Evolutionary conservation across 768 basidiomycete genomes (phyloP).

Genomic region (Pleurotus platypus): DNA sequence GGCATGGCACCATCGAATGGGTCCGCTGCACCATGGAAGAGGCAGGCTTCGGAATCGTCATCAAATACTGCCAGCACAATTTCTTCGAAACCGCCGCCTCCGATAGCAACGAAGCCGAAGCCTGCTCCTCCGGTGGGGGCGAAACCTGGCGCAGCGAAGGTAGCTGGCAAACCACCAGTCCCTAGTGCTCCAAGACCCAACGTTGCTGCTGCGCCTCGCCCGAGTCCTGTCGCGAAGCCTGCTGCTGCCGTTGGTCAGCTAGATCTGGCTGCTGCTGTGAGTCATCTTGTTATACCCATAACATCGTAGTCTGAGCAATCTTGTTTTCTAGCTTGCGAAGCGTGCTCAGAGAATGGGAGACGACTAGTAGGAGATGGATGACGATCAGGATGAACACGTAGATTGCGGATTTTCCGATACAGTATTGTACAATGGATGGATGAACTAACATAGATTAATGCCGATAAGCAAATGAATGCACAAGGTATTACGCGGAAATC

Average conservation of each 20-base stretch:
- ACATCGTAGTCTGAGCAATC: slow-evolving; percentile 1
- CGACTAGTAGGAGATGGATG: slow-evolving; percentile 25
- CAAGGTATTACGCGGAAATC: background rate
- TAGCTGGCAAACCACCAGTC: slow-evolving; percentile 36
- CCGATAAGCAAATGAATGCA: slow-evolving; percentile 12
- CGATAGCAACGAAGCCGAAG: slow-evolving; percentile 64
- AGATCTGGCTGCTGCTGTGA: slow-evolving; percentile 82
- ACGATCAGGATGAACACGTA: slow-evolving; percentile 12
- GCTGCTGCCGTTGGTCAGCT: slow-evolving; percentile 53
- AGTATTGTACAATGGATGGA: slow-evolving; percentile 9
- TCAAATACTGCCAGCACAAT: slow-evolving; percentile 47
- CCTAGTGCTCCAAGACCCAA: slow-evolving; percentile 35
- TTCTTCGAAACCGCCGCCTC: slow-evolving; percentile 52
- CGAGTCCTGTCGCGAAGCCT: slow-evolving; percentile 37
- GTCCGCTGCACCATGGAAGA: slow-evolving; percentile 74
- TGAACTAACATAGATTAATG: slow-evolving; percentile 14
- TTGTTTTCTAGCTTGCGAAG: slow-evolving; percentile 58
- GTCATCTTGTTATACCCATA: slow-evolving; percentile 22
- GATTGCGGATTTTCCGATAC: slow-evolving; percentile 10
- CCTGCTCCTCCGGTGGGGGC: slow-evolving; percentile 47
- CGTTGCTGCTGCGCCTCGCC: slow-evolving; percentile 28
- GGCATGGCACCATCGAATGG: slow-evolving; percentile 70
- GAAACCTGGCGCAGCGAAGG: slow-evolving; percentile 55
- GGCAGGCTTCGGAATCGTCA: slow-evolving; percentile 44
- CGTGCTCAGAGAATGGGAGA: slow-evolving; percentile 67